These are phyloP conservation scores for Penicilliopsis zonata DNA, from an alignment of 495 filamentous ascomycete genomes.

Conservation along the genomic window DNA sequence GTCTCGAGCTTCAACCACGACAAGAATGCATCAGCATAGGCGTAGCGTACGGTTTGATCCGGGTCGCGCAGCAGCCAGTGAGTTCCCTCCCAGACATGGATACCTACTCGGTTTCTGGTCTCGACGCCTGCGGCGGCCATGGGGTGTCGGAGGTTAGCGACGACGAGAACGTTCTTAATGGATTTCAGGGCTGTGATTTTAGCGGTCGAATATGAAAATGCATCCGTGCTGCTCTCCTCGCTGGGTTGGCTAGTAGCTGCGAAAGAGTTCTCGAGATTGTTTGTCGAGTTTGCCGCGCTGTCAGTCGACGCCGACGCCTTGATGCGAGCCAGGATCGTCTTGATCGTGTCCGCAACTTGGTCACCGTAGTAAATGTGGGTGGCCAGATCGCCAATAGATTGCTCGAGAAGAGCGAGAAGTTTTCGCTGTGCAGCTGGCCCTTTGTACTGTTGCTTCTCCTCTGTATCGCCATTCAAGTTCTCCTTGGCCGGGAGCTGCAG, in stretches of 20 bases:
- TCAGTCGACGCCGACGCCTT: slow-evolving; percentile 44
- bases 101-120: slow-evolving; percentile 57
- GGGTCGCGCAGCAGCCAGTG: slow-evolving; percentile 77
- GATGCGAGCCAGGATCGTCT: slow-evolving; percentile 60
- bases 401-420: slow-evolving; percentile 54
- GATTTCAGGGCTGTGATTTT: slow-evolving; percentile 67
- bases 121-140: slow-evolving; percentile 48
- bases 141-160: slow-evolving; percentile 56
- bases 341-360: slow-evolving; percentile 85
- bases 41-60: slow-evolving; percentile 61
- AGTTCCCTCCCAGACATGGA: slow-evolving; percentile 82
- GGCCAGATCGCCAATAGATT: slow-evolving; percentile 73
- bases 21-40: slow-evolving; percentile 70
- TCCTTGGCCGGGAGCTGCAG: slow-evolving; percentile 7
- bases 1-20: slow-evolving; percentile 78
- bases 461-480: background rate
- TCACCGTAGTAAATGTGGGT: slow-evolving; percentile 92
- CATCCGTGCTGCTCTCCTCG: slow-evolving; percentile 23
- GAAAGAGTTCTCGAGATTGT: slow-evolving; percentile 5
- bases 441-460: slow-evolving; percentile 9
- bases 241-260: background rate
- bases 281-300: slow-evolving; percentile 19
- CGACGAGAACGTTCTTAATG: slow-evolving; percentile 65
- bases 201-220: slow-evolving; percentile 60
- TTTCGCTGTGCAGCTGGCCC: slow-evolving; percentile 35